Evolutionary conservation across 2,329 filamentous ascomycete genomes (phyloP), one percentile per base, ranked within the genome.

Genomic region (Colletotrichum sojae): DNA sequence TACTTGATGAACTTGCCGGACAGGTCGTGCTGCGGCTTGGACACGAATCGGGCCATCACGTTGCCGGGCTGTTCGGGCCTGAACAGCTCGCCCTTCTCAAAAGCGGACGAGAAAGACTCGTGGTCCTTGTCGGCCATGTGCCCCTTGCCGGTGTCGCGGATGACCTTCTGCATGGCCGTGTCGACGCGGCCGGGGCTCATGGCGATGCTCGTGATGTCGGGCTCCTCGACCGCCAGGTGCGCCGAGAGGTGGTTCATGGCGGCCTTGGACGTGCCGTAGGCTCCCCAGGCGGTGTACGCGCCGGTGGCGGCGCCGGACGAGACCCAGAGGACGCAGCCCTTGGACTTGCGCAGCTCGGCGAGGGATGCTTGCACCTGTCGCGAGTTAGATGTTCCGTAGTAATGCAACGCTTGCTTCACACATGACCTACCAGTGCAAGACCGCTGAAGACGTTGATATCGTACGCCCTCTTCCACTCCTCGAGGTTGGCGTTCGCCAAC

Each of bases 381-480:
- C 31, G 0, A 3, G 6, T 36, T 36, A 36, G 31, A 36, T 36
- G 10, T 3, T 10, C 31, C 31, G 10, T 36, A 36, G 31, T 36
- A 36, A 36, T 36, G 6, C 31, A 36, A 8, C 10, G 1, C 2
- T 31, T 31, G 27, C 31, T 6, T 36, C 9, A 6, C 1, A 2
- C 9, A 6, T 22, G 5, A 78, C 88, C 76, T 83, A 97, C 93
- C 79, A 98, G 84, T 40, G 90, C 90, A 52, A 98, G 83, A 31
- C 90, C 90, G 73, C 94, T 95, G 78, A 98, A 94, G 74, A 98
- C 90, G 78, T 98, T 98, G 71, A 94, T 84, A 73, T 97, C 91
- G 79, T 94, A 98, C 9, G 88, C 84, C 2, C 83, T 80, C 75
- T 90, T 91, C 93, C 95, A 98, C 70, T 92, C 91, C 45, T 92